These are phyloP conservation scores for Alternaria rosae DNA, from an alignment of 2,329 filamentous ascomycete genomes.

Conservation along the genomic window DNA sequence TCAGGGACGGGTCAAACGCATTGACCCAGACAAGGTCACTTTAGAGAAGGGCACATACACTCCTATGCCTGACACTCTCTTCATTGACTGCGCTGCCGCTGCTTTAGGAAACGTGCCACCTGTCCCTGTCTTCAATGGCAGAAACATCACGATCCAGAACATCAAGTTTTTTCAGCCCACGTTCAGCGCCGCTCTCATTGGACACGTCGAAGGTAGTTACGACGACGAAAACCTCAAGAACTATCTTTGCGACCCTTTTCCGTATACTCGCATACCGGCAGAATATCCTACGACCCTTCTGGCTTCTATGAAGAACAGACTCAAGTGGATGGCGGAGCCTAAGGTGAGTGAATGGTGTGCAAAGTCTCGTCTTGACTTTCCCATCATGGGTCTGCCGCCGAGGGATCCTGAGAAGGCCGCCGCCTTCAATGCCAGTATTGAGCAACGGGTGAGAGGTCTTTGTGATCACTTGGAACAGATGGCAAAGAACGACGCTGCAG, in stretches of 20 bases:
- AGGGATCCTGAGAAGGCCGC: not conserved
- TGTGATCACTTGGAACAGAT: not conserved
- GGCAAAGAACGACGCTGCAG: not conserved
- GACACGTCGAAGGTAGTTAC: not conserved
- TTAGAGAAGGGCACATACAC: not conserved
- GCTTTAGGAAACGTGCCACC: not conserved
- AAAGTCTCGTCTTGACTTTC: not conserved
- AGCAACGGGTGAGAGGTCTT: not conserved
- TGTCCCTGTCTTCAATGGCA: not conserved
- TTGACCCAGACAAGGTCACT: not conserved
- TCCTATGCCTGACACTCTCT: constrained; percentile 1
- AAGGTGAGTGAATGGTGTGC: not conserved
- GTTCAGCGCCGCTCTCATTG: not conserved
- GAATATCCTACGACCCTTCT: not conserved
- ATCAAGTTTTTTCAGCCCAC: not conserved
- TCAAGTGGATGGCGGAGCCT: not conserved
- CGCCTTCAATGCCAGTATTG: not conserved
- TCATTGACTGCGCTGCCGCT: not conserved
- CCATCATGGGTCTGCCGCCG: not conserved
- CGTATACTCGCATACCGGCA: not conserved
- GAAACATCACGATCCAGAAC: not conserved
- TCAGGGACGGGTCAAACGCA: not conserved
- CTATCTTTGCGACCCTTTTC: not conserved
- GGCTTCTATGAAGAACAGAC: not conserved
- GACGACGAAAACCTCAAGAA: not conserved